phyloP scores from a whole-genome alignment of 352 stramenopile genomes.

The Globisporangium orthogonon region DNA sequence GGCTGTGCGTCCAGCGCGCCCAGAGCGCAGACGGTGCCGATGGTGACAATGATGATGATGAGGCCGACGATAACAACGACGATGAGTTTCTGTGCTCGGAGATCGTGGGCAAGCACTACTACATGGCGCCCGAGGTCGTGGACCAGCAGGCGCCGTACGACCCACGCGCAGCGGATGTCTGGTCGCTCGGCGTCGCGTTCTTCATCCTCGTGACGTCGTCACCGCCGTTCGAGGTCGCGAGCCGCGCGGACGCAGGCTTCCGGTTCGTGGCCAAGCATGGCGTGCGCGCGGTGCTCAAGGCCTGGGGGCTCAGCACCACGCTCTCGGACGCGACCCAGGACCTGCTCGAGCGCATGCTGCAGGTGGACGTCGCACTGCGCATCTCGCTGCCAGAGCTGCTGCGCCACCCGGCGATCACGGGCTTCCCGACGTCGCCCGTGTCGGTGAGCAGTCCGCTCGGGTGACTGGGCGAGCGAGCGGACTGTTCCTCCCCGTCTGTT shows the following conservation, averaged over 20 bases:
- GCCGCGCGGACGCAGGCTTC: constrained; percentile 82
- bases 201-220: constrained; percentile 94
- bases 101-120: constrained; percentile 91
- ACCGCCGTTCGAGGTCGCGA: constrained; percentile 88
- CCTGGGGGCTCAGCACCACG: constrained; percentile 39
- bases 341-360: constrained; percentile 72
- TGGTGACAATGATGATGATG: too few relatives aligned
- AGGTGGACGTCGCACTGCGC: constrained; percentile 43
- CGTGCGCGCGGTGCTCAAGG: constrained; percentile 64
- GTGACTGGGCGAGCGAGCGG: background rate
- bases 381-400: constrained; percentile 59
- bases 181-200: constrained; percentile 90
- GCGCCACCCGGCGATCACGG: constrained; percentile 45
- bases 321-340: constrained; percentile 55
- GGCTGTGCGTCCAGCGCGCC: constrained; percentile 55
- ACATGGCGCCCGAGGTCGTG: constrained; percentile 96
- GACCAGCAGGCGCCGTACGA: constrained; percentile 76
- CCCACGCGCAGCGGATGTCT: constrained; percentile 90
- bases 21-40: constrained; percentile 16
- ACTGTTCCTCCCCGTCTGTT: background rate
- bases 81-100: constrained; percentile 47
- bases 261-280: constrained; percentile 75
- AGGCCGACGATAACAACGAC: too few relatives aligned
- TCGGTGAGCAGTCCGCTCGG: constrained; percentile 4
- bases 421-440: constrained; percentile 8